These are phyloP conservation scores for Mycena sp. DNA, from an alignment of 1,284 basidiomycete genomes.

Conservation along the genomic window DNA sequence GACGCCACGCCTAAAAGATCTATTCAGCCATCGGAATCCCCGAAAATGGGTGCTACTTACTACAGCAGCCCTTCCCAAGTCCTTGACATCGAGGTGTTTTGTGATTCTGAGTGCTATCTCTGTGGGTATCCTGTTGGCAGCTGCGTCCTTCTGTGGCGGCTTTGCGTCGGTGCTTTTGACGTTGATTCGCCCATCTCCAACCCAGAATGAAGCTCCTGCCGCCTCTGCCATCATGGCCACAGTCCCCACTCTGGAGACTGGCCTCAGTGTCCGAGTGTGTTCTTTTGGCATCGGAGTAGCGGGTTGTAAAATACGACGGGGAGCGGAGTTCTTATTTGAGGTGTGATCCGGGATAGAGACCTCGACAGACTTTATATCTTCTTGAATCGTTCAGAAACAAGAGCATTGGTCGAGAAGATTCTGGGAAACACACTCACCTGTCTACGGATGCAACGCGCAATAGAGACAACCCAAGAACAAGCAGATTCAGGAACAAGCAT, in stretches of 20 bases:
- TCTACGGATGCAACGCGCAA: neutral
- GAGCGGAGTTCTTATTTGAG: too few species aligned
- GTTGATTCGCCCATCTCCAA: neutral
- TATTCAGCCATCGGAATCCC: neutral
- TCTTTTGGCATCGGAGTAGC: too few species aligned
- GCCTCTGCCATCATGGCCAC: neutral
- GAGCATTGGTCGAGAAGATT: neutral
- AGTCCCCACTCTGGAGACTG: neutral
- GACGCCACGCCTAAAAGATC: slow-evolving; percentile 8
- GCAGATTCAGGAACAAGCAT: slow-evolving; percentile 3
- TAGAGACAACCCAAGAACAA: neutral
- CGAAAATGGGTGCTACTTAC: neutral
- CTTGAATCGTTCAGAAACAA: neutral
- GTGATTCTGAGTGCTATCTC: slow-evolving; percentile 13
- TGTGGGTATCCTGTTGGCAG: slow-evolving; percentile 9
- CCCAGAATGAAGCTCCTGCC: neutral
- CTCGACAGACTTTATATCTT: slow-evolving; percentile 6
- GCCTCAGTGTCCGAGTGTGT: neutral
- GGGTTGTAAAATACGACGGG: too few species aligned
- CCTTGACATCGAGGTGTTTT: slow-evolving; percentile 7
- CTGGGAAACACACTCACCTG: neutral
- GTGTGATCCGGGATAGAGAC: too few species aligned
- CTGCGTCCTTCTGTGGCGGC: neutral
- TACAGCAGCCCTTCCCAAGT: neutral
- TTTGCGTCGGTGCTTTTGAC: neutral